A percentile compares a stretch with the other conserved stretches of the same genome.
These are phyloP conservation scores for Cornus controversa DNA, from an alignment of 148 eudicot species.

Conservation along the genomic window DNA sequence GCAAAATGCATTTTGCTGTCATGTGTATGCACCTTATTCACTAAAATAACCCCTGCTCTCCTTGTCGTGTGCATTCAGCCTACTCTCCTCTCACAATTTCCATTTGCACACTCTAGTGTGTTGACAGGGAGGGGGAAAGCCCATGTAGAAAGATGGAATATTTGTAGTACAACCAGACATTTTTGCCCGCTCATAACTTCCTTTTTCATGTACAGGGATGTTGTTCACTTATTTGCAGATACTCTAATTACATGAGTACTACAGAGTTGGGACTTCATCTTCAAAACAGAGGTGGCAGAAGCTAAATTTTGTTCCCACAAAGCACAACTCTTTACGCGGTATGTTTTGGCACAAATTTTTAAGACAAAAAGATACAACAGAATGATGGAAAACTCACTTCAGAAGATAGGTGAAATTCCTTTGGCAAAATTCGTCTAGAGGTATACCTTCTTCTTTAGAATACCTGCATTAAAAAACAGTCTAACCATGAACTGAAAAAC, in stretches of 20 bases:
- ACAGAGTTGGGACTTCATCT: neutral
- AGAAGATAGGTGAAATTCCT: constrained; percentile 80
- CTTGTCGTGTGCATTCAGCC: no score
- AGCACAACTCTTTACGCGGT: neutral
- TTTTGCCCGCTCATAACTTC: neutral
- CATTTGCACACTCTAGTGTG: neutral
- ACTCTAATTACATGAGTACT: neutral
- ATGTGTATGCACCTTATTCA: neutral
- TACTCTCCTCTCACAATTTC: neutral
- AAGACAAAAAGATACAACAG: neutral
- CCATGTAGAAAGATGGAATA: neutral
- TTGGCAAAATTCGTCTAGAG: constrained; percentile 37
- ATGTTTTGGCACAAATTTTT: neutral
- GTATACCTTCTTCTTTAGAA: constrained; percentile 85
- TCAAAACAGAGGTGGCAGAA: neutral
- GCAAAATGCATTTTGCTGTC: neutral
- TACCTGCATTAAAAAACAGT: constrained; percentile 51
- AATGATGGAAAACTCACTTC: constrained; percentile 54
- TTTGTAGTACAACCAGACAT: neutral
- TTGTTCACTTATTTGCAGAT: no score
- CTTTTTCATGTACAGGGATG: neutral
- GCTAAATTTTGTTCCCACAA: neutral
- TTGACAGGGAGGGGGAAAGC: neutral
- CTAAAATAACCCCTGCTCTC: neutral
- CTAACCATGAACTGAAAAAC: neutral